Conservation (phyloP, 768 basidiomycete species). For the Hygrocybe punicea region DNA sequence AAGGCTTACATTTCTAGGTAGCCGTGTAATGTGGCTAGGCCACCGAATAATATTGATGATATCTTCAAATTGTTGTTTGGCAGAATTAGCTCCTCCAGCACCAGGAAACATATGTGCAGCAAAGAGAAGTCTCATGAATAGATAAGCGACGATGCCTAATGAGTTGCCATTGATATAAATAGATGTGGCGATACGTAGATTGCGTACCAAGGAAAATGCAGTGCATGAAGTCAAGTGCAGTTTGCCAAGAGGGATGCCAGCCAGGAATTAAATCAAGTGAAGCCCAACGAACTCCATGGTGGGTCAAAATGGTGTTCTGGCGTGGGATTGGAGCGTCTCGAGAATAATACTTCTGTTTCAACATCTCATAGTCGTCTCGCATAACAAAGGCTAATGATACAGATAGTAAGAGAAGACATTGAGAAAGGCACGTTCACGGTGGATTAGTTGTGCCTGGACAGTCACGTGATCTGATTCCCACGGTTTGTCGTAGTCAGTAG, state of each 20-base stretch:
- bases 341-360: constrained; percentile 11
- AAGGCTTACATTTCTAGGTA: constrained; percentile 33
- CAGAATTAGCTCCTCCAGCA: constrained; percentile 23
- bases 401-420: background rate
- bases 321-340: constrained; percentile 2
- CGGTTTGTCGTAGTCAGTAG: too few relatives aligned
- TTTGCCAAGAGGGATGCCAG: constrained; percentile 24
- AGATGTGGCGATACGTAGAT: background rate
- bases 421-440: background rate
- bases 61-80: too few relatives aligned
- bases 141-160: constrained; percentile 17
- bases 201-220: constrained; percentile 24
- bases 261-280: constrained; percentile 24
- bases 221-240: constrained; percentile 32
- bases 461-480: too few relatives aligned
- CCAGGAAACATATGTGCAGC: constrained; percentile 24
- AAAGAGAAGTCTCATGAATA: constrained; percentile 22
- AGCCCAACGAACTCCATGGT: constrained; percentile 22
- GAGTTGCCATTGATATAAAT: background rate
- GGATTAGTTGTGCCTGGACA: too few relatives aligned
- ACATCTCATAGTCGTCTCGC: constrained; percentile 14
- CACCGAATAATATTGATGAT: too few relatives aligned
- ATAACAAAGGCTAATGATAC: constrained; percentile 4
- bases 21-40: constrained; percentile 29
- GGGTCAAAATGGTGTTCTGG: constrained; percentile 18